phyloP scores from a whole-genome alignment of 257 asterid genomes.

The Ilex asprella region DNA sequence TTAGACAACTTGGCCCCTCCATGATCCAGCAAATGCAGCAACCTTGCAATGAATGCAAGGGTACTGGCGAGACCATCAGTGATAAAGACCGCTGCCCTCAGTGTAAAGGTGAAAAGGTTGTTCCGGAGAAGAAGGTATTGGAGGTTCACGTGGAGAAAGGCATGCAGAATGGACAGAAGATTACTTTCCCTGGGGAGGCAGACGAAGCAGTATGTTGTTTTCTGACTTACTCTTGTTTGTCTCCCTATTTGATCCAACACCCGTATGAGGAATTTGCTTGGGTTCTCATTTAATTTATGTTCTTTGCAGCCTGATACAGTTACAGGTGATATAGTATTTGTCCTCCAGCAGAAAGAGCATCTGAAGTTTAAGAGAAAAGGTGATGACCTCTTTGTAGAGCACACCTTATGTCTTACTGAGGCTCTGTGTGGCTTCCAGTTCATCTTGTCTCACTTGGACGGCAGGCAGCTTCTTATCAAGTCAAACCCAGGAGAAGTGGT shows the following conservation, averaged over 20 bases:
- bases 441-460: conserved; percentile 48
- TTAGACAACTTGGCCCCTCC: conserved; percentile 61
- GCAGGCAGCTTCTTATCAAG: conserved; percentile 56
- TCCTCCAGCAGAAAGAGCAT: conserved; percentile 66
- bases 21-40: conserved; percentile 87
- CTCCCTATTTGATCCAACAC: background rate
- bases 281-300: background rate
- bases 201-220: conserved; percentile 53
- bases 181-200: conserved; percentile 74
- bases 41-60: conserved; percentile 60
- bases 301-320: conserved; percentile 53
- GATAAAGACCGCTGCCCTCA: conserved; percentile 59
- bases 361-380: conserved; percentile 62
- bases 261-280: background rate
- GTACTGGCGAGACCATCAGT: conserved; percentile 57
- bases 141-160: conserved; percentile 73
- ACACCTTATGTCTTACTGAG: conserved; percentile 47
- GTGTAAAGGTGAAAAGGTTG: conserved; percentile 68
- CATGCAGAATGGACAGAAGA: conserved; percentile 63
- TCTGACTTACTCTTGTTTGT: background rate
- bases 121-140: conserved; percentile 58
- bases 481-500: conserved; percentile 61
- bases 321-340: conserved; percentile 62
- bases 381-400: conserved; percentile 63
- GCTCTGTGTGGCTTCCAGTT: conserved; percentile 71